Percentiles rank a stretch among this genome's conserved stretches.
phyloP scores from a whole-genome alignment of 2,329 filamentous ascomycete species.

The Chaetothyriales sp. region DNA sequence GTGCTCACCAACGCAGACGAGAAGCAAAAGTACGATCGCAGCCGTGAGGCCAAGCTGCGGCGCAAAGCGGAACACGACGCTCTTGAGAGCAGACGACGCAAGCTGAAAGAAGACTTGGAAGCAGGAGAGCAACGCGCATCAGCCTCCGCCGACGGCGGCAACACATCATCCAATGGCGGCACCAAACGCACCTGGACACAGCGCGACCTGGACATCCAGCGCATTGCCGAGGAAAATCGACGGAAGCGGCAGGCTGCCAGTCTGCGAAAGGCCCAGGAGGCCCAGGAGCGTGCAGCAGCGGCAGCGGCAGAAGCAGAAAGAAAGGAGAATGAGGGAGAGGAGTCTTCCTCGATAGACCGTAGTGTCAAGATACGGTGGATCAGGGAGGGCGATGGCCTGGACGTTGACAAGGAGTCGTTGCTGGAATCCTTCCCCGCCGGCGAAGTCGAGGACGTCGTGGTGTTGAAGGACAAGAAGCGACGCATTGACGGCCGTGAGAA shows the following conservation, averaged over 20 bases:
- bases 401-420: conserved; percentile 35
- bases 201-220: conserved; percentile 38
- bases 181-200: conserved; percentile 42
- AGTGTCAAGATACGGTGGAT: conserved; percentile 44
- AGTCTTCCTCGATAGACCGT: conserved; percentile 30
- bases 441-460: conserved; percentile 39
- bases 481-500: conserved; percentile 35
- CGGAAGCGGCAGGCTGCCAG: conserved; percentile 33
- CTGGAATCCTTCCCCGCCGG: conserved; percentile 39
- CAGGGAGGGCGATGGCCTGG: conserved; percentile 31
- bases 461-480: conserved; percentile 39
- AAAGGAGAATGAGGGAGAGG: no score
- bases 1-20: conserved; percentile 57
- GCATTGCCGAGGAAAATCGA: conserved; percentile 38
- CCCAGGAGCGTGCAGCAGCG: conserved; percentile 20
- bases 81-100: conserved; percentile 56
- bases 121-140: conserved; percentile 49
- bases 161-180: conserved; percentile 38
- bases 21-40: conserved; percentile 63
- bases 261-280: conserved; percentile 30
- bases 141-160: conserved; percentile 22
- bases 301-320: conserved; percentile 23
- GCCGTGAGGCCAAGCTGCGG: conserved; percentile 54
- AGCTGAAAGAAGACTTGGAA: conserved; percentile 78
- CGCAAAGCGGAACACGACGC: conserved; percentile 56